A percentile compares a stretch with the other conserved stretches of the same genome.
phyloP scores from a whole-genome alignment of 2,329 filamentous ascomycete species.

The Claviceps pazoutovae region DNA sequence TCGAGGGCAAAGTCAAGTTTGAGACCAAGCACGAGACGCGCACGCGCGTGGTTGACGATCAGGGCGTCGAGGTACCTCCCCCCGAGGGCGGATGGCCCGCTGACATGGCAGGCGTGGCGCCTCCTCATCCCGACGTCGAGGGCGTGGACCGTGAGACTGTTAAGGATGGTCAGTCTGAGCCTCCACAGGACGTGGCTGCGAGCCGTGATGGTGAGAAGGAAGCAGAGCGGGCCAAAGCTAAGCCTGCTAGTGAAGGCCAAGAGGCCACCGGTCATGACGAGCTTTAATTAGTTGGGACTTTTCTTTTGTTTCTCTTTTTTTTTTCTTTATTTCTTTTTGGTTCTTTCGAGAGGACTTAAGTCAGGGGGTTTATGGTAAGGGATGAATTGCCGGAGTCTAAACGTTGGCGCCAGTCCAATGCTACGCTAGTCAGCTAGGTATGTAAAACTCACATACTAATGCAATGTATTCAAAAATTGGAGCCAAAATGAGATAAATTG shows the following conservation, averaged over 20 bases:
- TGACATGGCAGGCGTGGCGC: constrained; percentile 32
- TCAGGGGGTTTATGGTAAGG: no score
- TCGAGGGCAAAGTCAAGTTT: constrained; percentile 90
- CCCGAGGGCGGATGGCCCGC: constrained; percentile 27
- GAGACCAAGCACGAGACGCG: constrained; percentile 93
- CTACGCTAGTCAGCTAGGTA: background rate
- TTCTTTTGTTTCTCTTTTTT: no score
- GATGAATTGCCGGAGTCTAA: background rate
- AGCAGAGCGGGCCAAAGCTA: constrained; percentile 38
- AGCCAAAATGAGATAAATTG: no score
- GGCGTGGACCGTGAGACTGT: constrained; percentile 46
- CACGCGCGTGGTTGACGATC: constrained; percentile 66
- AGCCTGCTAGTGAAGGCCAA: constrained; percentile 49
- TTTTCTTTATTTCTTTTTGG: background rate
- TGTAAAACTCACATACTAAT: no score
- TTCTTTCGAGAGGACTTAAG: background rate
- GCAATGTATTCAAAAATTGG: no score
- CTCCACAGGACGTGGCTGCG: constrained; percentile 27
- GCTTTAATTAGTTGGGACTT: constrained; percentile 13
- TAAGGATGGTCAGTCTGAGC: constrained; percentile 24
- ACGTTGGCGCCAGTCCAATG: background rate
- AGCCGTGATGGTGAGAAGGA: constrained; percentile 47
- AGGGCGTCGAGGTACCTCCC: constrained; percentile 59
- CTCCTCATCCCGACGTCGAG: constrained; percentile 47
- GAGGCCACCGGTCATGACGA: constrained; percentile 36